Percentiles rank a stretch among this genome's conserved stretches.
Conservation (phyloP, 1,284 basidiomycete genomes). For the Ganoderma sinense region DNA sequence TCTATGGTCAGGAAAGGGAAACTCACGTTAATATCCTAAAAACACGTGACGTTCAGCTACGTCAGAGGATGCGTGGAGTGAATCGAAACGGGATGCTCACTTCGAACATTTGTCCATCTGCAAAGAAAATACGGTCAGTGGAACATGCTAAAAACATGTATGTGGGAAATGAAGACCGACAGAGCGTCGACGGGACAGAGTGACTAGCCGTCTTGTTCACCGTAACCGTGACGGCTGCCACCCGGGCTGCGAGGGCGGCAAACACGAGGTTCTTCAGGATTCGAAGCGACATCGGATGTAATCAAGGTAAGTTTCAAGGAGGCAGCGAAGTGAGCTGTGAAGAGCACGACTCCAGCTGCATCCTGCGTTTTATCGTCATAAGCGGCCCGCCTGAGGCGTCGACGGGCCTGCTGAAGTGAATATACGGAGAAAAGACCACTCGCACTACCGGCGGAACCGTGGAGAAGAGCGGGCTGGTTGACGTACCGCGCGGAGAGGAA, state of each 20-base stretch:
- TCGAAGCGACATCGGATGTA: conserved; percentile 16
- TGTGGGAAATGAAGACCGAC: conserved; percentile 35
- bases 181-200: conserved; percentile 38
- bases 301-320: background rate
- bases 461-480: conserved; percentile 13
- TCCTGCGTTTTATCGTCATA: conserved; percentile 19
- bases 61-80: background rate
- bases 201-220: conserved; percentile 36
- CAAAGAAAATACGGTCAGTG: background rate
- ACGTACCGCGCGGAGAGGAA: conserved; percentile 15
- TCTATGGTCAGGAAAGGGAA: conserved; percentile 8
- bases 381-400: conserved; percentile 12
- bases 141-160: background rate
- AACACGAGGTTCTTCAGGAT: conserved; percentile 12
- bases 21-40: conserved; percentile 49
- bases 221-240: conserved; percentile 32
- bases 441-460: conserved; percentile 19
- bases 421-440: conserved; percentile 8
- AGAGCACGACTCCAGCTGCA: background rate
- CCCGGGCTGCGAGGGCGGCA: conserved; percentile 17
- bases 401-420: background rate
- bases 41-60: conserved; percentile 1
- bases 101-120: conserved; percentile 51
- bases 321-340: background rate
- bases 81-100: conserved; percentile 29